Base-by-base conservation (phyloP, 495 filamentous ascomycete species). In the Daldinia childiae region DNA sequence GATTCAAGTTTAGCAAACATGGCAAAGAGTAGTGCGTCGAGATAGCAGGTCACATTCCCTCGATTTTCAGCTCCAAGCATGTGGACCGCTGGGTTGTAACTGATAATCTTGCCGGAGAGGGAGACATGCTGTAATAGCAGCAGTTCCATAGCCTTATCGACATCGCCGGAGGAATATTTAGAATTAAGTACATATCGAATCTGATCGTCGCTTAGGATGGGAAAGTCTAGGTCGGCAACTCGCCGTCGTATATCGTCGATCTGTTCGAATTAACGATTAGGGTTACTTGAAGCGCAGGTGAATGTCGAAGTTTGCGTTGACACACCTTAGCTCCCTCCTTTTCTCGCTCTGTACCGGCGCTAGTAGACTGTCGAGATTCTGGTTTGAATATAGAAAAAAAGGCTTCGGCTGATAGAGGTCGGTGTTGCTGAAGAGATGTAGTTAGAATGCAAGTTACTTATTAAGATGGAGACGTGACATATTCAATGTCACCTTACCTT, bases 1-100 rank as follows among this genome's bases (percentile, higher is more conserved):
- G 92, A 93, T 52, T 90, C 90, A 27, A 97, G 81, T 60, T 92
- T 88, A 9, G 93, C 91, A 77, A 99, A 99, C 95, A 99, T 97
- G 64, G 95, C 92, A 74, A 97, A 98, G 1, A 99, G 87, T n/a
- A 98, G 80, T 1, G 94, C 85, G 76, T 98, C 95, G 0, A 97
- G 82, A 72, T 93, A 99, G 79, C 95, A 99, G 36, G 95, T 97
- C 21, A 95, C 93, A 19, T 86, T 88, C 17, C 90, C 85, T 50
- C 95, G 84, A 76, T 99, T 99, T 69, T 93, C 91, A 4, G 95
- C 95, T 1, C 95, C 95, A 2, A 93, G 82, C 78, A 98, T 88
- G 67, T 87, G 89, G 1, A 90, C 83, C 41, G 84, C 82, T 3
- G 91, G 85, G 24, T 92, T 85, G 76, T 93, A 94, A 6, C 85